Evolutionary conservation across 2,329 filamentous ascomycete genomes (phyloP).

Genomic region (Clarireedia sp.): DNA sequence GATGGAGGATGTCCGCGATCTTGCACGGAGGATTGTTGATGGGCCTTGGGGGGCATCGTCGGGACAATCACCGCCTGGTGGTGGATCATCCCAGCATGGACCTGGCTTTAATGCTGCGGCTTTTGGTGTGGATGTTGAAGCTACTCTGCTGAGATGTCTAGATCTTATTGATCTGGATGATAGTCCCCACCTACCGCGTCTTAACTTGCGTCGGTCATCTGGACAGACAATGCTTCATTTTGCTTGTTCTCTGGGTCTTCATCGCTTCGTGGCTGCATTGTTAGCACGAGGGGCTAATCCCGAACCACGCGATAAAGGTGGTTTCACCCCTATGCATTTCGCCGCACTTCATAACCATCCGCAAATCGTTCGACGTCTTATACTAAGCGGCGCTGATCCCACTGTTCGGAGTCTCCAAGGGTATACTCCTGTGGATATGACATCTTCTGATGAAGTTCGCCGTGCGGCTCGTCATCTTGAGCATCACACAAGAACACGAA

Average conservation of each 20-base stretch:
- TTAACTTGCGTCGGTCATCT: conserved; percentile 56
- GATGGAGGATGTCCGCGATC: conserved; percentile 51
- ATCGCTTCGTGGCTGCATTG: conserved; percentile 68
- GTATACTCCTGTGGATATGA: conserved; percentile 63
- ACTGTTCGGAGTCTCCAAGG: conserved; percentile 61
- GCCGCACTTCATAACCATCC: conserved; percentile 68
- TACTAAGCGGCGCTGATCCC: conserved; percentile 65
- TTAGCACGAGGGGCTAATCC: conserved; percentile 71
- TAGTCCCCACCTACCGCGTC: conserved; percentile 56
- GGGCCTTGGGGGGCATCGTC: conserved; percentile 41
- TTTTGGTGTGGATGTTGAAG: conserved; percentile 30
- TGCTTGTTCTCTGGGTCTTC: conserved; percentile 66
- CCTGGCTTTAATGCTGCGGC: conserved; percentile 34
- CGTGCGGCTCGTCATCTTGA: conserved; percentile 55
- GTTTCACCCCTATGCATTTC: conserved; percentile 76
- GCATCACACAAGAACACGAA: conserved; percentile 57
- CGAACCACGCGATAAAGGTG: conserved; percentile 66
- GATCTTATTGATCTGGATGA: conserved; percentile 74
- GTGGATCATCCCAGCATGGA: conserved; percentile 36
- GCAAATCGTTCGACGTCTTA: conserved; percentile 68
- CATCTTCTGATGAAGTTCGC: conserved; percentile 55
- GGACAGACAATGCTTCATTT: conserved; percentile 78
- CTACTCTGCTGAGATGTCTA: conserved; percentile 58
- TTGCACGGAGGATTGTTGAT: conserved; percentile 53
- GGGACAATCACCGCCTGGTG: conserved; percentile 35